Conservation (phyloP, 352 stramenopile genomes). For the Phytophthora boehmeriae region DNA sequence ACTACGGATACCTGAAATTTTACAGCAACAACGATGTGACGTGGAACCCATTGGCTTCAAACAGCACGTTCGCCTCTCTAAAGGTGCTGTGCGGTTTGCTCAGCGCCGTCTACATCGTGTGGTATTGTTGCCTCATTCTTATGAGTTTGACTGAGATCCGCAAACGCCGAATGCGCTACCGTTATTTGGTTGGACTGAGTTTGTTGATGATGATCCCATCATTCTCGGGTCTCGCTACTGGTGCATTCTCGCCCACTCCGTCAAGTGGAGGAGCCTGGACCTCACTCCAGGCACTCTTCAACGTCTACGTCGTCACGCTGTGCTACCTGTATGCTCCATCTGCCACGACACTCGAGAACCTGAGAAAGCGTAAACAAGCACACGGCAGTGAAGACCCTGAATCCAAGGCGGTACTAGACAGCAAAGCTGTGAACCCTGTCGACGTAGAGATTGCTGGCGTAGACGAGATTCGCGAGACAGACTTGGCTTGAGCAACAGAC, state of each 20-base stretch:
- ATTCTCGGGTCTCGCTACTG: conserved; percentile 47
- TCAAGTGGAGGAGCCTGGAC: conserved; percentile 57
- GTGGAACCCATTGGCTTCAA: conserved; percentile 49
- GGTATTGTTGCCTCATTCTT: conserved; percentile 44
- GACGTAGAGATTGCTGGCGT: conserved; percentile 24
- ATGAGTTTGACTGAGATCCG: conserved; percentile 52
- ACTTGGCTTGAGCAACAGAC: conserved; percentile 16
- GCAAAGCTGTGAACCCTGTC: conserved; percentile 4
- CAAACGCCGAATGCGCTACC: conserved; percentile 49
- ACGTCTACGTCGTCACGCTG: conserved; percentile 62
- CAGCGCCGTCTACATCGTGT: conserved; percentile 56
- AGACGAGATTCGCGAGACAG: conserved; percentile 20
- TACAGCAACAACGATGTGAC: conserved; percentile 59
- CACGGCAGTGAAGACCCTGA: conserved; percentile 14
- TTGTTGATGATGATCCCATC: conserved; percentile 54
- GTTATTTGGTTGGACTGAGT: conserved; percentile 53
- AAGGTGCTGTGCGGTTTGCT: conserved; percentile 42
- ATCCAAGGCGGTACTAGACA: conserved; percentile 10
- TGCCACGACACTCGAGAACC: conserved; percentile 32
- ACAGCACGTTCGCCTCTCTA: conserved; percentile 45
- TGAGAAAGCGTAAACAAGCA: conserved; percentile 28
- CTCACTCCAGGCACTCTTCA: conserved; percentile 56
- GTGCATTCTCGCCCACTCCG: conserved; percentile 51
- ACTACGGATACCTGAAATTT: conserved; percentile 71
- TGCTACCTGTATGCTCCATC: conserved; percentile 67